Evolutionary conservation across 805 yeast species (phyloP), one percentile per base, ranked within the genome.

Genomic region (Kluyveromyces siamensis): DNA sequence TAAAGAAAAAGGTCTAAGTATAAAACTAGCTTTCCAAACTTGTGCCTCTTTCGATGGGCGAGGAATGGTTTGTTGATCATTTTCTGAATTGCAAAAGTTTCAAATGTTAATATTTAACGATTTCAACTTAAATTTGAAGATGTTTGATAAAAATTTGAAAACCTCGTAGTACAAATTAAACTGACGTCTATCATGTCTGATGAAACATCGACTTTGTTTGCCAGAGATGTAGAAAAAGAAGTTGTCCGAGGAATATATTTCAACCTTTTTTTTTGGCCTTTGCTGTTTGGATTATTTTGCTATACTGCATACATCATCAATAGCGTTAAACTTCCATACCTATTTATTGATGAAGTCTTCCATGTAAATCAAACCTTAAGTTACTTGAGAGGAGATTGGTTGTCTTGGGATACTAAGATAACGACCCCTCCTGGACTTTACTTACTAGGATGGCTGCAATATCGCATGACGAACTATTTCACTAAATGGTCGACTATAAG

Each of bases 401-500:
- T 53, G n/a, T 58, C 69, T 1, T 89, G 96, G 96, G 88, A 93
- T 63, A 74, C 81, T 11, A 90, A 91, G 61, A 88, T 93, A 61
- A 91, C 99, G 1, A 93, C 99, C 0, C 99, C 99, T 1, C 98
- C 98, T 1, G 99, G 98, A 0, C 69, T 91, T 16, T 91, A 93
- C 61, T 45, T 73, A 2, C 52, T 80, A 11, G 76, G 77, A 1
- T 68, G 64, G 54, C 8, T 68, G 0, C 68, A 66, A 55, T 55
- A 68, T 18, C 58, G 63, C 46, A 52, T 16, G 21, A 57, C 27
- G 18, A 52, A 52, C 36, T 55, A 8, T 40, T 59, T 52, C 56
- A 58, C 48, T 10, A 51, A 63, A 4, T 51, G 68, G 50, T 50
- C 60, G 21, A 48, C 65, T 27, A 52, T 76, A 18, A 55, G 69